A percentile compares a stretch with the other conserved stretches of the same genome.
Evolutionary conservation across 2,329 filamentous ascomycete genomes (phyloP).

Genomic region (Fusarium circinatum): DNA sequence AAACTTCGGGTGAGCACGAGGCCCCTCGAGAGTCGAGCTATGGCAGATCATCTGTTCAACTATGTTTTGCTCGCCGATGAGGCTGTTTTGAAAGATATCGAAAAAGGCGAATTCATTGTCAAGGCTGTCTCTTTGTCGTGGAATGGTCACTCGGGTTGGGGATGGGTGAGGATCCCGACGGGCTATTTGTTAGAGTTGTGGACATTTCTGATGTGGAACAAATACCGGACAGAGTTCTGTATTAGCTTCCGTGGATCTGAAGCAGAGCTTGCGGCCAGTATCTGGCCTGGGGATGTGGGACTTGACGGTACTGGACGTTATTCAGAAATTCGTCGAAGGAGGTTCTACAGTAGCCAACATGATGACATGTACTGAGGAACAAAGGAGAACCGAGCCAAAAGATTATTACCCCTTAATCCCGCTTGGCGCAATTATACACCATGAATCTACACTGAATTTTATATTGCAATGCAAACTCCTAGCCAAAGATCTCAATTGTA

Average conservation of each 20-base stretch:
- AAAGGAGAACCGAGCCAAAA: too few relatives aligned
- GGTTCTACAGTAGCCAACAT: too few relatives aligned
- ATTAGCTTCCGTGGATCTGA: too few relatives aligned
- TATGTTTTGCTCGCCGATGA: not conserved
- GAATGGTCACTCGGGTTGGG: not conserved
- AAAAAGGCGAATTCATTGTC: not conserved
- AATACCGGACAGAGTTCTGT: not conserved
- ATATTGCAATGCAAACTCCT: too few relatives aligned
- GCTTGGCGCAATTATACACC: too few relatives aligned
- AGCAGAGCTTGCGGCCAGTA: accelerated
- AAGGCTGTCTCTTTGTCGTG: not conserved
- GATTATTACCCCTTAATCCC: too few relatives aligned
- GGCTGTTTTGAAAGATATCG: not conserved
- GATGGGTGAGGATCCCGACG: conserved; percentile 8
- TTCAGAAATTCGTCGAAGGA: too few relatives aligned
- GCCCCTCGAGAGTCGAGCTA: not conserved
- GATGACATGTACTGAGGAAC: too few relatives aligned
- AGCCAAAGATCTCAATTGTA: too few relatives aligned
- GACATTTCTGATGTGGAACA: not conserved
- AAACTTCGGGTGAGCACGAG: not conserved
- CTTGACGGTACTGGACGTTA: too few relatives aligned
- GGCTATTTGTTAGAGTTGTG: conserved; percentile 20
- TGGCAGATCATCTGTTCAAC: not conserved
- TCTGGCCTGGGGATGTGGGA: too few relatives aligned
- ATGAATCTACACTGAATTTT: too few relatives aligned